phyloP scores from a whole-genome alignment of 2,329 filamentous ascomycete genomes.

The Tolypocladium tundrense region DNA sequence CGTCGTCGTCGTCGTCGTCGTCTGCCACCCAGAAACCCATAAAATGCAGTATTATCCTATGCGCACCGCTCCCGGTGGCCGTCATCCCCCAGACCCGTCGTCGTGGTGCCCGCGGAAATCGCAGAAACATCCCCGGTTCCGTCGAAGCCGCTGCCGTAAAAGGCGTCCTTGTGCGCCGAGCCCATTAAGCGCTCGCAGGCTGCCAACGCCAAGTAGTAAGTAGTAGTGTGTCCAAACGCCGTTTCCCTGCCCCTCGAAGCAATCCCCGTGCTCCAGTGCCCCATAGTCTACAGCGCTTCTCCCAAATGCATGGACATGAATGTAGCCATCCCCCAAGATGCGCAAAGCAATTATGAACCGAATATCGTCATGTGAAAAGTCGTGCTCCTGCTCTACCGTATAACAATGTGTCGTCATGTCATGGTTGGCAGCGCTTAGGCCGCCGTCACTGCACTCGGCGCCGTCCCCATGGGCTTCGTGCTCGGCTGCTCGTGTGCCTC shows the following conservation, averaged over 20 bases:
- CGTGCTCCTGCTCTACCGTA: slow-evolving; percentile 2
- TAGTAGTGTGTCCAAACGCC: slow-evolving; percentile 1
- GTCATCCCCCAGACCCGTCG: not conserved
- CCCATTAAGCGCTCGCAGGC: not conserved
- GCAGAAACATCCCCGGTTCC: not conserved
- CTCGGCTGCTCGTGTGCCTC: not conserved
- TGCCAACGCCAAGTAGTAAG: not conserved
- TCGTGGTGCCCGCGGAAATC: not conserved
- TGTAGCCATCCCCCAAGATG: not conserved
- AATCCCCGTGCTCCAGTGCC: not conserved
- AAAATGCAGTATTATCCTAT: not conserved
- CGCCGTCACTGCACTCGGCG: not conserved
- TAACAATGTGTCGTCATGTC: slow-evolving; percentile 6
- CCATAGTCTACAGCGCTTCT: not conserved
- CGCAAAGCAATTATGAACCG: not conserved
- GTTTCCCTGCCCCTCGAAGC: not conserved
- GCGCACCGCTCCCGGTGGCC: not conserved
- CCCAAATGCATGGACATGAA: slow-evolving; percentile 1
- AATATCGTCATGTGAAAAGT: slow-evolving; percentile 1
- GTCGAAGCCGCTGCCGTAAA: not conserved
- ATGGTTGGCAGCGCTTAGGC: slow-evolving; percentile 3
- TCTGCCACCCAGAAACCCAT: not conserved
- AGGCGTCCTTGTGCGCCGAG: not conserved
- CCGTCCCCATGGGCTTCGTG: not conserved
- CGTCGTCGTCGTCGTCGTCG: not conserved